phyloP scores from a whole-genome alignment of 176 grass and related monocot species.

The Hsuehochloa calcarea region DNA sequence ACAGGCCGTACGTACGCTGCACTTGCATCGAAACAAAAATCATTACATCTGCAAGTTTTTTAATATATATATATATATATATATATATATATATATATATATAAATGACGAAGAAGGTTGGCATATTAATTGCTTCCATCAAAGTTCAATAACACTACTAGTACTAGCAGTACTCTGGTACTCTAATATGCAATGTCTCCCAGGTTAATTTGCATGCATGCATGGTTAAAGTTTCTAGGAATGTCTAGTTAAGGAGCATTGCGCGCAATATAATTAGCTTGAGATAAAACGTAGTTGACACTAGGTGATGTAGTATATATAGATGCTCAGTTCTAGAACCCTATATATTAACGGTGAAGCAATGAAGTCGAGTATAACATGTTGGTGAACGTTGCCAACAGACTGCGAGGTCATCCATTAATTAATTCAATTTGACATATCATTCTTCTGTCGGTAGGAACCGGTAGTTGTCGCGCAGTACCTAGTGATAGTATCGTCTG shows the following conservation, averaged over 20 bases:
- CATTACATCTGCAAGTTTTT: not conserved
- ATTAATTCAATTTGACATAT: not conserved
- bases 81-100: too few relatives aligned
- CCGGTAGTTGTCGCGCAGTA: not conserved
- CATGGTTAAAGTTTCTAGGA: too few relatives aligned
- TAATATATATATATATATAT: too few relatives aligned
- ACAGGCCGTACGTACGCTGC: not conserved
- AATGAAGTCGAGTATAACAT: not conserved
- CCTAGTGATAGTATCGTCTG: not conserved
- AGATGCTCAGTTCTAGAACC: not conserved
- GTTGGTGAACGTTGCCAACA: not conserved
- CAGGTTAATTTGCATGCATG: not conserved
- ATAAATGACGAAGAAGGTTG: too few relatives aligned
- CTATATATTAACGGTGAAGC: not conserved
- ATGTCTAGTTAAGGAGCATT: not conserved
- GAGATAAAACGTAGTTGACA: not conserved
- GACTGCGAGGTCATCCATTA: not conserved
- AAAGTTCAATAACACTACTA: not conserved
- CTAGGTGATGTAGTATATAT: not conserved
- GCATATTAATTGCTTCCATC: not conserved
- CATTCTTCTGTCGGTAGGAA: not conserved
- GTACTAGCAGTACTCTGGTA: not conserved
- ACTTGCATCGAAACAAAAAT: not conserved
- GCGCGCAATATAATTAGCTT: not conserved
- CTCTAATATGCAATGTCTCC: not conserved